Evolutionary conservation across 192 early-diverging fungal genomes (phyloP), one percentile per base, ranked within the genome.

Genomic region (Podochytrium sp.): DNA sequence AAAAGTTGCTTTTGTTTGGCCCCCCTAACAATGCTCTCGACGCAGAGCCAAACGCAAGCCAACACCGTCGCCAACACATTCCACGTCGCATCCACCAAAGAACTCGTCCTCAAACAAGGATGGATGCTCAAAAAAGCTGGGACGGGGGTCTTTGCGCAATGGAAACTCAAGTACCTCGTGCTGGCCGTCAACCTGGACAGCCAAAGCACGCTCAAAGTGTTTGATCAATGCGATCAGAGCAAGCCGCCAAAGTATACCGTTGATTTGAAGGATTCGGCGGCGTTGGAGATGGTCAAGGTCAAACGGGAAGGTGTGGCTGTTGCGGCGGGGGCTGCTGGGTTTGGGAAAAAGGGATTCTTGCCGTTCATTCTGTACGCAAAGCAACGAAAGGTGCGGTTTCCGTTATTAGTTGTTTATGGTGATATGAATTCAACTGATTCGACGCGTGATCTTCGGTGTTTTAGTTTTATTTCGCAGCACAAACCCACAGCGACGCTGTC

Each of bases 71-170:
- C 43, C 7, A 47, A 20, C 43, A 12, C 43, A 12, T 20, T 47
- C 52, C 7, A 20, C 23, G 23, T 55, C 23, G 52, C 52, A 5
- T 16, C 52, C 16, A 7, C 52, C 7, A 61, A 61, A 49, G 63
- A 65, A 65, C 41, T 49, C 42, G 47, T 76, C 18, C 34, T 85
- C 49, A 82, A 83, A 63, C 84, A 85, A 53, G 81, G 84, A 40
- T 85, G 84, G 84, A 78, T 86, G 41, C 47, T 79, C 38, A 86
- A 86, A 42, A 74, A 79, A 29, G 82, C 79, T 7, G 82, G 82
- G 20, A 65, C 76, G 3, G 77, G 81, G 10, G 74, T 86, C 47
- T 73, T 86, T 4, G 57, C 82, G 20, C 74, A 75, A 32, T 86
- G 80, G 80, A 71, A 76, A 40, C 77, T 79, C 40, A 86, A 86